phyloP scores from a whole-genome alignment of 352 stramenopile genomes.

The Saprolegnia diclina region DNA sequence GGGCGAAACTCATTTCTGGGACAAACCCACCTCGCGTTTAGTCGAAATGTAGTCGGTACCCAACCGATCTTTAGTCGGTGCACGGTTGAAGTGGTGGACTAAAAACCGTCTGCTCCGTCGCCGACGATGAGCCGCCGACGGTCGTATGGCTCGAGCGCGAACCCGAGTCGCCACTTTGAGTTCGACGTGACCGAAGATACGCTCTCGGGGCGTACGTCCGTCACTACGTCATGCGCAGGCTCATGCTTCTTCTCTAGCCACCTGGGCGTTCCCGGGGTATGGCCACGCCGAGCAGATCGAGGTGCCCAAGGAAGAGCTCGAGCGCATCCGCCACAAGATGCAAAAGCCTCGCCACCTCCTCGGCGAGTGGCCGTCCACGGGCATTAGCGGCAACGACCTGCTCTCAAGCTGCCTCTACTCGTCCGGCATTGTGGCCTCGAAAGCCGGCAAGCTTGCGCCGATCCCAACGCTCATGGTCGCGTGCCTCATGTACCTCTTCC shows the following conservation, averaged over 20 bases:
- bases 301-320: slow-evolving; percentile 30
- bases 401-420: slow-evolving; percentile 84
- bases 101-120: not conserved
- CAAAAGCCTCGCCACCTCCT: slow-evolving; percentile 42
- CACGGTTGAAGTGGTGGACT: not conserved
- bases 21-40: no score
- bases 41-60: not conserved
- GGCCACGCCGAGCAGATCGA: slow-evolving; percentile 39
- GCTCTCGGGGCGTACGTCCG: slow-evolving; percentile 13
- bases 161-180: slow-evolving; percentile 20
- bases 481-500: slow-evolving; percentile 58
- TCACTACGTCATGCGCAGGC: not conserved
- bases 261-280: slow-evolving; percentile 16
- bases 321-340: slow-evolving; percentile 34
- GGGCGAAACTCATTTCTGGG: no score
- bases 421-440: slow-evolving; percentile 54
- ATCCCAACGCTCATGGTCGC: slow-evolving; percentile 77
- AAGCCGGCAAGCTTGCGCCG: slow-evolving; percentile 81
- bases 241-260: slow-evolving; percentile 1
- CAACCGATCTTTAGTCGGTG: slow-evolving; percentile 6
- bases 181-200: slow-evolving; percentile 24
- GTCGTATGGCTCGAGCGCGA: slow-evolving; percentile 25
- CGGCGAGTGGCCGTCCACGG: slow-evolving; percentile 79
- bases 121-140: slow-evolving; percentile 14
- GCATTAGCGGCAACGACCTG: slow-evolving; percentile 91